These are phyloP conservation scores for Lagenidium giganteum DNA, from an alignment of 352 stramenopile genomes.

Conservation along the genomic window DNA sequence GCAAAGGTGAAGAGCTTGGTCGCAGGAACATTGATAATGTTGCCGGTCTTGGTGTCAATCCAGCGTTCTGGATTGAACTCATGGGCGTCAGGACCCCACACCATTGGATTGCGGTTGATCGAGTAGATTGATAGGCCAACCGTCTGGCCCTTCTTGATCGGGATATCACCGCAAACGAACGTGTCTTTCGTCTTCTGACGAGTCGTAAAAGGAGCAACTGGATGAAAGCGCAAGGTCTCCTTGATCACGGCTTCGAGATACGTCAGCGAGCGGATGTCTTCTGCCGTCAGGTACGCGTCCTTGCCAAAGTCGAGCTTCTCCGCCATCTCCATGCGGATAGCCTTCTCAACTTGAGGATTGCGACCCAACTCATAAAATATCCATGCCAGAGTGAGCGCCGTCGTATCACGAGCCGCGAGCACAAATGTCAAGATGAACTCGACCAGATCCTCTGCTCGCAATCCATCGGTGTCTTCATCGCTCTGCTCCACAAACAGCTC, in stretches of 20 bases:
- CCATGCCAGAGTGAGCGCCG: constrained; percentile 64
- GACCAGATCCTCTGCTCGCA: constrained; percentile 44
- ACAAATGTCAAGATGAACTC: constrained; percentile 74
- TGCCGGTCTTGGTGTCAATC: constrained; percentile 20
- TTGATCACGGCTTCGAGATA: constrained; percentile 57
- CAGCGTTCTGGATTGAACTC: constrained; percentile 65
- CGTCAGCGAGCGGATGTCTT: constrained; percentile 41
- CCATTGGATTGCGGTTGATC: constrained; percentile 18
- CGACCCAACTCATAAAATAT: constrained; percentile 59
- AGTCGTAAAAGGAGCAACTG: constrained; percentile 46
- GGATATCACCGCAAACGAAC: constrained; percentile 25
- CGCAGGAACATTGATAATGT: constrained; percentile 8
- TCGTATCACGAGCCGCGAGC: constrained; percentile 72
- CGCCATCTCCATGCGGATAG: constrained; percentile 41
- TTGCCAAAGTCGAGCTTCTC: constrained; percentile 24
- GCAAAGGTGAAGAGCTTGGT: constrained; percentile 36
- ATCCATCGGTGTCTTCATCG: constrained; percentile 9
- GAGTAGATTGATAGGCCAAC: constrained; percentile 23
- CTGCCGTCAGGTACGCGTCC: constrained; percentile 25
- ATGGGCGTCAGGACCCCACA: constrained; percentile 47
- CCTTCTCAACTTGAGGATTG: constrained; percentile 42
- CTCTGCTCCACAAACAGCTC: constrained; percentile 12
- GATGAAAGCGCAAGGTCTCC: constrained; percentile 65
- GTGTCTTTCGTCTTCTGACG: constrained; percentile 53
- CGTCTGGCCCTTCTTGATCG: constrained; percentile 14